phyloP scores from a whole-genome alignment of 352 stramenopile species.

The Globisporangium viniferum region DNA sequence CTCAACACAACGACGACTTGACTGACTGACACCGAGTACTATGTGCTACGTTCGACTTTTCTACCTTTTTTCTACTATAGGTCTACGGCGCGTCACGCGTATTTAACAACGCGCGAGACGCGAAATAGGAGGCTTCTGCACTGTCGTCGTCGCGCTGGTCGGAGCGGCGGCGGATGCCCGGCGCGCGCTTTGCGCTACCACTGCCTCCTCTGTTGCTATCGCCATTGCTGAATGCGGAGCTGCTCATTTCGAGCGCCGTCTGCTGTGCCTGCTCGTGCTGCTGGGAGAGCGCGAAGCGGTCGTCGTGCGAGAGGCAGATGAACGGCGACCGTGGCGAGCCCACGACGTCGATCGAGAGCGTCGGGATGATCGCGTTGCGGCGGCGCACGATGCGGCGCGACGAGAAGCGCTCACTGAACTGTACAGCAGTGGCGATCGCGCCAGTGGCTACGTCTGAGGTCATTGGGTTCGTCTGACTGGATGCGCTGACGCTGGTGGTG shows the following conservation, averaged over 20 bases:
- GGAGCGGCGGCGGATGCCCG: conserved; percentile 6
- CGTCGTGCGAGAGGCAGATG: conserved; percentile 31
- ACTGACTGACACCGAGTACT: not conserved
- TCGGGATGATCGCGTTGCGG: conserved; percentile 59
- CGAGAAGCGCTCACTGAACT: conserved; percentile 10
- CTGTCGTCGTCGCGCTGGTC: not conserved
- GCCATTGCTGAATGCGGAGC: not conserved
- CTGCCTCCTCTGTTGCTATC: not conserved
- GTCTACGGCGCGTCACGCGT: conserved; percentile 4
- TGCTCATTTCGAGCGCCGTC: not conserved
- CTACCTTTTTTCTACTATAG: not conserved
- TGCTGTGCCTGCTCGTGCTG: conserved; percentile 29
- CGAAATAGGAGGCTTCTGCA: not conserved
- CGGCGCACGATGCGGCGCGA: conserved; percentile 25
- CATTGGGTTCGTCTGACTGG: conserved; percentile 12
- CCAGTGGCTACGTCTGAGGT: not conserved
- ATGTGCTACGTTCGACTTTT: not conserved
- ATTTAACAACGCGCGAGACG: conserved; percentile 6
- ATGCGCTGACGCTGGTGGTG: conserved; percentile 14
- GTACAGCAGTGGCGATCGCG: not conserved
- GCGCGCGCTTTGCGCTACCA: conserved; percentile 8
- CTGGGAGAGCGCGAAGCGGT: conserved; percentile 28
- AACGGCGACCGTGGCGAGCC: conserved; percentile 41
- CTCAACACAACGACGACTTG: not conserved
- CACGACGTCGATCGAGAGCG: conserved; percentile 37